Evolutionary conservation across 2,329 filamentous ascomycete genomes (phyloP).

Genomic region (Aspergillus oerlinghausenensis): DNA sequence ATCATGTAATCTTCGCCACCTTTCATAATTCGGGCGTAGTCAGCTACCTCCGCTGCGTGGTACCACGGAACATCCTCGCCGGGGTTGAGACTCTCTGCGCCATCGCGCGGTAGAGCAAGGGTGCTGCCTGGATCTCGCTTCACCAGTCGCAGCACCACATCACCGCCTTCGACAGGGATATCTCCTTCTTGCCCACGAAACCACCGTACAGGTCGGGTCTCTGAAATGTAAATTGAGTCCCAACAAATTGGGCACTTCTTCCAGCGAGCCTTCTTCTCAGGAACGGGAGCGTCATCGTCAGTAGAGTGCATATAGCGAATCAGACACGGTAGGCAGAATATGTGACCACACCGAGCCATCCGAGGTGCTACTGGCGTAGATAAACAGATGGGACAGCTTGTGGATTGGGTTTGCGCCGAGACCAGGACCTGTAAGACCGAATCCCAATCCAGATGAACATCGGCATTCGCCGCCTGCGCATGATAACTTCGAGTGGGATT

Average conservation of each 20-base stretch:
- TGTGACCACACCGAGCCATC: constrained; percentile 96
- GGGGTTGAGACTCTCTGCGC: constrained; percentile 63
- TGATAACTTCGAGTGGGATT: constrained; percentile 75
- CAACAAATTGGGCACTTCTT: constrained; percentile 97
- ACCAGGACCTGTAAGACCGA: constrained; percentile 87
- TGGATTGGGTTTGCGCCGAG: constrained; percentile 79
- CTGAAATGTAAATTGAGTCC: constrained; percentile 86
- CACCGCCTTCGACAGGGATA: constrained; percentile 74
- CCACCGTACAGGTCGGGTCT: constrained; percentile 84
- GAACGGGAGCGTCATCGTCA: constrained; percentile 61
- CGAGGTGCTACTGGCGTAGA: constrained; percentile 87
- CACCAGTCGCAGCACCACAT: constrained; percentile 84
- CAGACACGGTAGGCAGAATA: constrained; percentile 89
- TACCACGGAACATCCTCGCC: constrained; percentile 88
- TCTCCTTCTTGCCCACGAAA: constrained; percentile 83
- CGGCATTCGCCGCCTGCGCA: constrained; percentile 76
- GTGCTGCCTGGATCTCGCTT: constrained; percentile 76
- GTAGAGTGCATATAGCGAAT: constrained; percentile 92
- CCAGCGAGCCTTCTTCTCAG: constrained; percentile 70
- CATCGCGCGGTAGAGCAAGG: constrained; percentile 80
- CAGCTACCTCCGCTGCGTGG: constrained; percentile 85
- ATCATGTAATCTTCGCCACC: constrained; percentile 85
- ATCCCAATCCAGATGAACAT: constrained; percentile 85
- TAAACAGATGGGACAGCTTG: constrained; percentile 91
- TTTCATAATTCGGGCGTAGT: constrained; percentile 94